Percentiles rank a stretch among this genome's conserved stretches.
Conservation (phyloP, 2,329 filamentous ascomycete species). For the Epichloe festucae region DNA sequence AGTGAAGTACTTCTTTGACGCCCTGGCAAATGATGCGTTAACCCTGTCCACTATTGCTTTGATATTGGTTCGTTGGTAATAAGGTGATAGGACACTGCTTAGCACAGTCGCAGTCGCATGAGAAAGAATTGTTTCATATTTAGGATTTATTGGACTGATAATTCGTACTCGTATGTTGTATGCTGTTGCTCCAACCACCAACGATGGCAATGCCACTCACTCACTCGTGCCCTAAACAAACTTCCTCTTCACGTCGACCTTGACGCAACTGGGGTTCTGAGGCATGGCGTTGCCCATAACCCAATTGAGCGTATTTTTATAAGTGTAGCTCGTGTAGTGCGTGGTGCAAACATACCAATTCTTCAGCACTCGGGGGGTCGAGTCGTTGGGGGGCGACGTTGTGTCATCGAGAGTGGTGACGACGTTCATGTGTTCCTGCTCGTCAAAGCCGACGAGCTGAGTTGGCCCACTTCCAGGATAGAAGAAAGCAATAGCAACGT, state of each 20-base stretch:
- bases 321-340: not conserved
- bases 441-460: constrained; percentile 14
- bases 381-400: not conserved
- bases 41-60: no score
- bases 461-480: constrained; percentile 7
- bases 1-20: no score
- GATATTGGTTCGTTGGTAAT: no score
- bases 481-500: constrained; percentile 10
- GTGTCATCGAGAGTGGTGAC: constrained; percentile 11
- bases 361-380: constrained; percentile 3
- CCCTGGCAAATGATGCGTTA: no score
- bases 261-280: constrained; percentile 13
- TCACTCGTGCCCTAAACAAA: constrained; percentile 3
- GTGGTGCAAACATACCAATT: constrained; percentile 12
- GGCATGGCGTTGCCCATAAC: constrained; percentile 7
- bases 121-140: no score
- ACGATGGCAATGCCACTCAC: not conserved
- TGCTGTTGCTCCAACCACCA: no score
- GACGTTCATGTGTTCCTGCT: constrained; percentile 6
- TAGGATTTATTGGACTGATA: no score
- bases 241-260: constrained; percentile 10
- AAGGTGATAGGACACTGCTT: no score
- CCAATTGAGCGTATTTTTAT: constrained; percentile 6
- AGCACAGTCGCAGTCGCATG: no score
- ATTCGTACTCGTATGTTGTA: no score